A percentile compares a stretch with the other conserved stretches of the same genome.
Conservation (phyloP, 495 filamentous ascomycete genomes). For the Thermochaetoides thermophila region DNA sequence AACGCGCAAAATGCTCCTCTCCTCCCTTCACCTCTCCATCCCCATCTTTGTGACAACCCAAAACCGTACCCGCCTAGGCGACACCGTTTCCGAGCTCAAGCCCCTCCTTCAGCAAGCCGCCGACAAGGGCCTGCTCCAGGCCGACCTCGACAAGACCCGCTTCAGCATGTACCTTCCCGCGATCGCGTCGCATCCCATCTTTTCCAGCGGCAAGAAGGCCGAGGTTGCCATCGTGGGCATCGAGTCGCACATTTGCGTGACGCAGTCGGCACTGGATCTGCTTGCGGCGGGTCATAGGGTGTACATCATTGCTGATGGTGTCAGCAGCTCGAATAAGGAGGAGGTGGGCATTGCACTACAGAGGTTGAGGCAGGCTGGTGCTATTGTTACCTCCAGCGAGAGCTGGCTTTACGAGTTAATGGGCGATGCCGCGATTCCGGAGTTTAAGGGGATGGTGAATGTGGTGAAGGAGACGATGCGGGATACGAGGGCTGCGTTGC, state of each 20-base stretch:
- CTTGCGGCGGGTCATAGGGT: slow-evolving; percentile 60
- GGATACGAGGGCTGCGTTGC: slow-evolving; percentile 49
- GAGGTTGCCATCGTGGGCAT: slow-evolving; percentile 65
- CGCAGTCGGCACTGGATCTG: slow-evolving; percentile 79
- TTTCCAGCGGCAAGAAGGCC: slow-evolving; percentile 19
- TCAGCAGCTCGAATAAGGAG: slow-evolving; percentile 68
- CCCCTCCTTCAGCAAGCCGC: slow-evolving; percentile 21
- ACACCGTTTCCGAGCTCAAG: slow-evolving; percentile 55
- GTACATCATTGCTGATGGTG: slow-evolving; percentile 82
- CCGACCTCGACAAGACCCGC: slow-evolving; percentile 65
- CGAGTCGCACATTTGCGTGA: slow-evolving; percentile 88
- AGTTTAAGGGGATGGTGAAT: slow-evolving; percentile 59
- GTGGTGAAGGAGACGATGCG: slow-evolving; percentile 65
- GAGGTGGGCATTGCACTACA: slow-evolving; percentile 70
- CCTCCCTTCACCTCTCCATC: slow-evolving; percentile 47
- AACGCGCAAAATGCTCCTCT: slow-evolving; percentile 38
- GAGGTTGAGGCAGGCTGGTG: slow-evolving; percentile 60
- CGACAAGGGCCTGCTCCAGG: slow-evolving; percentile 22
- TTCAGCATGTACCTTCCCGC: slow-evolving; percentile 65
- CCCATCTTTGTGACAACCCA: slow-evolving; percentile 81
- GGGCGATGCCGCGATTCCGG: slow-evolving; percentile 63
- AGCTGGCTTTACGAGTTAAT: slow-evolving; percentile 84
- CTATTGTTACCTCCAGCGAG: slow-evolving; percentile 75
- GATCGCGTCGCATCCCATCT: slow-evolving; percentile 25
- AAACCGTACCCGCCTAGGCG: slow-evolving; percentile 56